phyloP scores from a whole-genome alignment of 495 filamentous ascomycete genomes.

The Penicillium bovifimosum region DNA sequence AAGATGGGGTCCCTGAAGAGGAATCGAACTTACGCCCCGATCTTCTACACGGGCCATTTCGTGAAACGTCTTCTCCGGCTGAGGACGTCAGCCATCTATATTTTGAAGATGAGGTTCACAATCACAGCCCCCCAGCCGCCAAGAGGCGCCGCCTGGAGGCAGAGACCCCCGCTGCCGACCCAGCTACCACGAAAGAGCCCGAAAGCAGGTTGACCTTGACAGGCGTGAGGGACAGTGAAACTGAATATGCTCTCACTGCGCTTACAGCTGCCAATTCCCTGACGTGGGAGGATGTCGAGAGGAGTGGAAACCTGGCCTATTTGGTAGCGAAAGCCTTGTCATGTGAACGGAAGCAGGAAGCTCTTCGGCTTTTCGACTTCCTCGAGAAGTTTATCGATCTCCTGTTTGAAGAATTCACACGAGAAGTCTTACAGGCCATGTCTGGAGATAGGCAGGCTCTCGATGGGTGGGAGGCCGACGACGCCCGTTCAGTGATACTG shows the following conservation, averaged over 20 bases:
- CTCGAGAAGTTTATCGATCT: background rate
- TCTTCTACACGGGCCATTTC: background rate
- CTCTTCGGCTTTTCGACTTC: background rate
- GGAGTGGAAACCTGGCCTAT: background rate
- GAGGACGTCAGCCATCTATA: background rate
- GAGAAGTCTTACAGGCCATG: constrained; percentile 9
- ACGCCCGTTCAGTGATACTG: constrained; percentile 23
- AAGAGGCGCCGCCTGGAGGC: background rate
- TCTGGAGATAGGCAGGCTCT: background rate
- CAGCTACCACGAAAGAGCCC: no score
- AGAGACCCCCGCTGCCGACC: no score
- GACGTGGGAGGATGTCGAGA: background rate
- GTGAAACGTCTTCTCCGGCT: background rate
- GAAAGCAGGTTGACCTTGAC: no score
- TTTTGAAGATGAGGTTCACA: background rate
- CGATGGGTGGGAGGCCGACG: background rate
- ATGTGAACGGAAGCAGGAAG: background rate
- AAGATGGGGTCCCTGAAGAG: background rate
- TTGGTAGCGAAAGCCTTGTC: constrained; percentile 12
- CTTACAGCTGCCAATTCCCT: background rate
- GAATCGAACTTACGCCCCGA: background rate
- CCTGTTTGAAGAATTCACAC: background rate
- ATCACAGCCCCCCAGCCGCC: background rate
- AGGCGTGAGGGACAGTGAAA: background rate
- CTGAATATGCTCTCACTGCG: background rate